Base-by-base conservation (phyloP, 192 early-diverging fungal species). In the Linnemannia elongata region DNA sequence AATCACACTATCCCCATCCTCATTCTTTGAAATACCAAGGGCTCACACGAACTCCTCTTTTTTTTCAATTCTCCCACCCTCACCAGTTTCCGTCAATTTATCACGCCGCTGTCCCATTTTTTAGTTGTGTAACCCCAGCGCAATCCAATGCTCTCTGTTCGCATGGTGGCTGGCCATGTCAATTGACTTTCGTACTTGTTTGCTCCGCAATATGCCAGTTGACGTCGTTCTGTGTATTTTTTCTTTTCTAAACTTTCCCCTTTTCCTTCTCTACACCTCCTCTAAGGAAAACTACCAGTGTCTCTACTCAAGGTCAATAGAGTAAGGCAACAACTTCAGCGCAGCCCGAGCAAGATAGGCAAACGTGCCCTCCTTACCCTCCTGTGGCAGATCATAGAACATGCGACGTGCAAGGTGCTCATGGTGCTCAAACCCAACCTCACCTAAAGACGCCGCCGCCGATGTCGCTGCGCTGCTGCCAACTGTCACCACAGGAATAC, bases 381-480 rank as follows among this genome's bases (percentile, higher is more conserved):
- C 94, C 76, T 93, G 93, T 2, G 93, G 93, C 77, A 97, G 70
- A 88, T 97, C 95, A 88, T 93, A 97, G 83, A 97, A 97, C 88
- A 96, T 88, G n/a, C 91, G 83, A 27, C 94, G 88, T 1, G 95
- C 95, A 60, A 95, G 72, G 0, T 83, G 81, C 41, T 94, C 93
- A 73, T 97, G 92, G 20, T 89, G 81, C 27, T 95, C 93, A 88
- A 94, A 94, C 24, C 88, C 88, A 73, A 91, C 82, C 4, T 93
- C 89, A 33, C 73, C 71, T 72, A 76, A 38, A 15, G 13, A 60
- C 24, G 39, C 49, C 54, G 44, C 76, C 72, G 63, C 79, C 54
- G 5, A 63, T 42, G 17, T 75, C 55, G 35, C 39, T 73, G 30
- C 60, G n/a, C 27, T 33, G 57, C n/a, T 60, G 27, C 13, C 30